These are phyloP conservation scores for Calvatia gigantea DNA, from an alignment of 768 basidiomycete genomes.

Conservation along the genomic window DNA sequence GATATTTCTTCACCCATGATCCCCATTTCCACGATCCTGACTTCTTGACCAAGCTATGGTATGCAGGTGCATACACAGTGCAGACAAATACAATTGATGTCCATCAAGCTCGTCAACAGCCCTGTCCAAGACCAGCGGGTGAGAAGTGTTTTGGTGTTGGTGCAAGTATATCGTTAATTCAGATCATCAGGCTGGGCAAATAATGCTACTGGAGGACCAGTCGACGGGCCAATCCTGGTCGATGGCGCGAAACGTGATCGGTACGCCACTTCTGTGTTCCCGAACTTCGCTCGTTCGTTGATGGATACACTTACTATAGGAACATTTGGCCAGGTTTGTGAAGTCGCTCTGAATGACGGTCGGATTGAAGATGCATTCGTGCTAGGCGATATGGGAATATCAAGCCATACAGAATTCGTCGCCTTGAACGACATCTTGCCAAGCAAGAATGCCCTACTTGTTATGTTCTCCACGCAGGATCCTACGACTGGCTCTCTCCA, in stretches of 20 bases:
- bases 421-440: conserved; percentile 30
- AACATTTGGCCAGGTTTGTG: conserved; percentile 11
- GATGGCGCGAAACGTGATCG: conserved; percentile 53
- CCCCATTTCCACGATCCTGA: conserved; percentile 37
- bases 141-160: neutral
- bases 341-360: neutral
- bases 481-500: conserved; percentile 19
- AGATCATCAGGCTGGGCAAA: conserved; percentile 39
- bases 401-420: conserved; percentile 33
- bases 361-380: neutral
- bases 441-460: conserved; percentile 43
- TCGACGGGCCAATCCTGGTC: conserved; percentile 47
- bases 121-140: conserved; percentile 24
- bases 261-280: conserved; percentile 19
- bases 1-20: conserved; percentile 44
- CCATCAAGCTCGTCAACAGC: conserved; percentile 30
- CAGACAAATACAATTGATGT: conserved; percentile 45
- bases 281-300: neutral
- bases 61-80: conserved; percentile 52
- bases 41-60: conserved; percentile 51
- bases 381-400: conserved; percentile 39
- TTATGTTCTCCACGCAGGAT: conserved; percentile 47
- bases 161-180: neutral
- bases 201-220: conserved; percentile 43
- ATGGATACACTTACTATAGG: neutral